Percentiles rank a stretch among this genome's conserved stretches.
phyloP scores from a whole-genome alignment of 78 protist species.

The Tieghemostelium lacteum region DNA sequence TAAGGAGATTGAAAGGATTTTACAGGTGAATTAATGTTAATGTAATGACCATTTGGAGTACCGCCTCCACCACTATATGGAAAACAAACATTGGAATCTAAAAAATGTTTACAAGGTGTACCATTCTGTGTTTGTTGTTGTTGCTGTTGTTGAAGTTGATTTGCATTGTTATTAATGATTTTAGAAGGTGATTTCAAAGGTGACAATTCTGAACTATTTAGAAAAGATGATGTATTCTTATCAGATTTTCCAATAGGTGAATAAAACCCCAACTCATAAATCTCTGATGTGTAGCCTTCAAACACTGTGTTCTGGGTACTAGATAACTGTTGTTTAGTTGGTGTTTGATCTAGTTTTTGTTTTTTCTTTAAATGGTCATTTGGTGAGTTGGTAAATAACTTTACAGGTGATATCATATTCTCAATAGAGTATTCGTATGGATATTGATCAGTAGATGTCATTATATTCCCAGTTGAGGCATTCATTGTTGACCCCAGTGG shows the following conservation, averaged over 20 bases:
- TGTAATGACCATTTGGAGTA: not conserved
- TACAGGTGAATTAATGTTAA: no score
- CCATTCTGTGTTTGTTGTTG: no score
- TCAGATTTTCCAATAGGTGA: slow-evolving; percentile 51
- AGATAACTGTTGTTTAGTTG: slow-evolving; percentile 1
- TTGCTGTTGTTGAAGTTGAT: no score
- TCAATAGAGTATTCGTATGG: not conserved
- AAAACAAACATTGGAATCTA: not conserved
- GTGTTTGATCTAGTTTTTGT: not conserved
- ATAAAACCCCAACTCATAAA: no score
- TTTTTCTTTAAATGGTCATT: slow-evolving; percentile 3
- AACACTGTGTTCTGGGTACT: slow-evolving; percentile 3
- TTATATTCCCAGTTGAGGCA: not conserved
- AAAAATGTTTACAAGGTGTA: not conserved
- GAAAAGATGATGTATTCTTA: slow-evolving; percentile 23
- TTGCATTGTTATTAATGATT: no score
- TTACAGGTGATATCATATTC: slow-evolving; percentile 59
- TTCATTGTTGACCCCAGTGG: no score
- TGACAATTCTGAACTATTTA: slow-evolving; percentile 10
- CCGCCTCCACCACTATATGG: not conserved
- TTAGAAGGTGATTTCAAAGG: slow-evolving; percentile 49
- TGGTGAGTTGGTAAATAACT: slow-evolving; percentile 19
- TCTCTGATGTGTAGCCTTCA: slow-evolving; percentile 2
- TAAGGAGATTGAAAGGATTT: not conserved
- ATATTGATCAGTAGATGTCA: not conserved